Conservation (phyloP, 768 basidiomycete genomes). For the Xanthoconium purpureum region DNA sequence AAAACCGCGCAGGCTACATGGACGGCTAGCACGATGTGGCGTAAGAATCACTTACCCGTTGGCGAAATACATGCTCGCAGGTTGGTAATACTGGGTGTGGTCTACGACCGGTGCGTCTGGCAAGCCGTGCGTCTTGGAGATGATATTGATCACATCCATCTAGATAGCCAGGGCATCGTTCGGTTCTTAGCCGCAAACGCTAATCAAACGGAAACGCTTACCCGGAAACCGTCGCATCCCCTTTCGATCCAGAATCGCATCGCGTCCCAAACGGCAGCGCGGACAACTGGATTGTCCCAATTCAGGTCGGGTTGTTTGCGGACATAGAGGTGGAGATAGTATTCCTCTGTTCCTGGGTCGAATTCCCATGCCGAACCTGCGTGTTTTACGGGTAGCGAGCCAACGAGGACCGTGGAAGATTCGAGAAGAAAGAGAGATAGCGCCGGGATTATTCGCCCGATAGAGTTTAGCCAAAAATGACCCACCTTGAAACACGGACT, state of each 20-base stretch:
- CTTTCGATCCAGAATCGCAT: conserved; percentile 75
- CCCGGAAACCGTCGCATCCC: conserved; percentile 74
- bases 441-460: neutral
- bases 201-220: conserved; percentile 32
- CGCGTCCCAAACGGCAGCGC: conserved; percentile 56
- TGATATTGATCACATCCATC: conserved; percentile 73
- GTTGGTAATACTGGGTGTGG: conserved; percentile 50
- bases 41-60: conserved; percentile 50
- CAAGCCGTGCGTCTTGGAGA: conserved; percentile 59
- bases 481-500: conserved; percentile 59
- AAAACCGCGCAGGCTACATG: conserved; percentile 1
- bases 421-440: neutral
- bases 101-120: conserved; percentile 64
- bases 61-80: conserved; percentile 49
- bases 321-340: conserved; percentile 69
- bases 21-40: conserved; percentile 3
- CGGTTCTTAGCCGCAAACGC: conserved; percentile 1
- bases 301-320: conserved; percentile 73
- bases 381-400: neutral
- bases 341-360: conserved; percentile 61
- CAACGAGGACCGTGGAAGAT: neutral
- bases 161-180: conserved; percentile 17
- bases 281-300: conserved; percentile 66
- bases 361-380: conserved; percentile 70
- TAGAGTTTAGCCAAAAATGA: neutral